These are phyloP conservation scores for Meyerozyma carpophila DNA, from an alignment of 1,139 yeast species.

Conservation along the genomic window DNA sequence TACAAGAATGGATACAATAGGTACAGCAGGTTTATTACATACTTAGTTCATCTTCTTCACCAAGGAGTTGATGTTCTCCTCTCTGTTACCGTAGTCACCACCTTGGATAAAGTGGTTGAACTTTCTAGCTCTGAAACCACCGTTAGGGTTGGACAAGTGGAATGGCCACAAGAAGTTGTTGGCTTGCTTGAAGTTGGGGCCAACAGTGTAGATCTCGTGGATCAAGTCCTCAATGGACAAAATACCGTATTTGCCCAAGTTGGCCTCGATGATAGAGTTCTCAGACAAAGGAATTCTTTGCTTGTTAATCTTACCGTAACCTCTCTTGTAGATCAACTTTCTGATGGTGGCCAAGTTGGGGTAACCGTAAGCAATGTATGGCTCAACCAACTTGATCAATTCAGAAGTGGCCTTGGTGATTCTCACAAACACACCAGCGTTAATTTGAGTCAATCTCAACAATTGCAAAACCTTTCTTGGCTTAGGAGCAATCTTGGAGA, in stretches of 20 bases:
- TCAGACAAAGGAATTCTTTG: slow-evolving; percentile 96
- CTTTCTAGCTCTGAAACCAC: slow-evolving; percentile 99
- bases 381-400: slow-evolving; percentile 96
- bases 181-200: slow-evolving; percentile 99
- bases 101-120: slow-evolving; percentile 99
- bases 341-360: slow-evolving; percentile 95
- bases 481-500: slow-evolving; percentile 98
- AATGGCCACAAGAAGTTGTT: slow-evolving; percentile 99
- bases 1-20: slow-evolving; percentile 14
- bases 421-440: slow-evolving; percentile 97
- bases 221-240: slow-evolving; percentile 94
- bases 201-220: slow-evolving; percentile 98
- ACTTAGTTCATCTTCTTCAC: slow-evolving; percentile 92
- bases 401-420: slow-evolving; percentile 98
- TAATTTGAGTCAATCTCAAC: slow-evolving; percentile 95
- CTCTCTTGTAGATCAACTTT: slow-evolving; percentile 98
- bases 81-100: slow-evolving; percentile 99
- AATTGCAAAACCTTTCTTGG: slow-evolving; percentile 99
- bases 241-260: slow-evolving; percentile 95
- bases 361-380: slow-evolving; percentile 99
- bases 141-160: slow-evolving; percentile 98
- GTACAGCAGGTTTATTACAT: background rate
- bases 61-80: slow-evolving; percentile 95
- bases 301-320: slow-evolving; percentile 98
- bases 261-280: slow-evolving; percentile 89